Evolutionary conservation across 352 stramenopile species (phyloP), one percentile per base, ranked within the genome.

Genomic region (Pythium monospermum): DNA sequence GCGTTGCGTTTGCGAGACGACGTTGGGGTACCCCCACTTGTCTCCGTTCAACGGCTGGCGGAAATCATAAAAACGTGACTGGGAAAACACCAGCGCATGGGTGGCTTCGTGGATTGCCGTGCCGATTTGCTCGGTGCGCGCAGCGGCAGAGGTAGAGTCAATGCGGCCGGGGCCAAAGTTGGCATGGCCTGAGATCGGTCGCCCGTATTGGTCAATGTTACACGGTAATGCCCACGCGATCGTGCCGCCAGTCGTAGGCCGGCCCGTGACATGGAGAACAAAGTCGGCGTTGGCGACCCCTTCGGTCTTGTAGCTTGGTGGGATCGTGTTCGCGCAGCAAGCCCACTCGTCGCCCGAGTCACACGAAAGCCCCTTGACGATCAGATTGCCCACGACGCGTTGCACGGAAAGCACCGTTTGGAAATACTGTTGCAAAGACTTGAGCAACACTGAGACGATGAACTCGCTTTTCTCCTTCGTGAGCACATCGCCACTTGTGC

Each of bases 101-200:
- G 79, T 87, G 69, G 91, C 88, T 38, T 94, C 83, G 49, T 94
- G 83, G 0, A 90, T 61, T 2, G 72, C 83, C 10, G 83, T 94
- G 15, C 73, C 75, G 22, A 91, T 68, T 53, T 91, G 81, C 42
- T 83, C 66, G 0, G 71, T 67, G 11, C 78, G 69, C 35, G 68
- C 76, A 0, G 66, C 68, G 2, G 72, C 48, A 16, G 19, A 68
- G 13, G 61, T 66, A 2, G 76, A 69, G 49, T 91, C 73, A n/a
- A 87, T 47, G 0, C 69, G 55, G 8, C 61, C 66, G 15, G 83
- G 83, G 1, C 78, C 78, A 41, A 94, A 94, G 57, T 94, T 94
- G 11, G 81, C 76, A 42, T 94, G 81, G 1, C 81, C 83, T 6
- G 81, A 88, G 61, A 94, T 83, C 8, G 83, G 83, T 0, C 83